phyloP scores from a whole-genome alignment of 2,329 filamentous ascomycete species.

The Apiospora koreana region DNA sequence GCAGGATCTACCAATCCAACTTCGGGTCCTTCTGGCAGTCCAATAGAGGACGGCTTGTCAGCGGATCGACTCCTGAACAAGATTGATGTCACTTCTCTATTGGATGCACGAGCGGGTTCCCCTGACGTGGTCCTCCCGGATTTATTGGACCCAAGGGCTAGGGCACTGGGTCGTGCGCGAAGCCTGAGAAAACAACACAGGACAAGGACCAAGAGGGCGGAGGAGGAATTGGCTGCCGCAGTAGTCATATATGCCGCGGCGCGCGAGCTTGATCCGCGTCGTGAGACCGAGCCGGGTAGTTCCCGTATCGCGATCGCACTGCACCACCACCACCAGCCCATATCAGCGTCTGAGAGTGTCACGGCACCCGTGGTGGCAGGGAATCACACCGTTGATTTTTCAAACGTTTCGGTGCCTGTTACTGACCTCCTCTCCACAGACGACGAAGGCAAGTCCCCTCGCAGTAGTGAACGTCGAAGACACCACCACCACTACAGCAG shows the following conservation, averaged over 20 bases:
- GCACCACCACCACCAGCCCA: background rate
- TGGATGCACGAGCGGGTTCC: background rate
- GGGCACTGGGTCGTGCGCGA: slow-evolving; percentile 10
- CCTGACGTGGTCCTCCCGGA: slow-evolving; percentile 10
- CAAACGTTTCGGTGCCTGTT: slow-evolving; percentile 16
- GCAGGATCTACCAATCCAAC: slow-evolving; percentile 16
- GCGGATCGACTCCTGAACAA: background rate
- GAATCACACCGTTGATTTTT: slow-evolving; percentile 11
- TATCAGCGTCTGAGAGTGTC: slow-evolving; percentile 11
- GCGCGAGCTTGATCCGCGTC: slow-evolving; percentile 10
- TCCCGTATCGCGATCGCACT: slow-evolving; percentile 6
- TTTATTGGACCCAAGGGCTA: slow-evolving; percentile 9
- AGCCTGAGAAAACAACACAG: slow-evolving; percentile 12
- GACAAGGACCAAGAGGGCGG: slow-evolving; percentile 6
- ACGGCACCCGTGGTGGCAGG: slow-evolving; percentile 15
- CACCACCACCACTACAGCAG: slow-evolving; percentile 7
- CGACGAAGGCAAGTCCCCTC: slow-evolving; percentile 17
- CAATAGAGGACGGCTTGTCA: slow-evolving; percentile 14
- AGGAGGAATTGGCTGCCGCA: slow-evolving; percentile 15
- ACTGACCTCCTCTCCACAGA: slow-evolving; percentile 18
- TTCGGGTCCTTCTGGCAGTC: slow-evolving; percentile 19
- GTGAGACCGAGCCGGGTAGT: slow-evolving; percentile 14
- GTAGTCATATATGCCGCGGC: slow-evolving; percentile 16
- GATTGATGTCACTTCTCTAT: background rate
- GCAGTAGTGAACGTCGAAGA: slow-evolving; percentile 8